Conservation (phyloP, 768 basidiomycete species). For the Amanita exitialis region DNA sequence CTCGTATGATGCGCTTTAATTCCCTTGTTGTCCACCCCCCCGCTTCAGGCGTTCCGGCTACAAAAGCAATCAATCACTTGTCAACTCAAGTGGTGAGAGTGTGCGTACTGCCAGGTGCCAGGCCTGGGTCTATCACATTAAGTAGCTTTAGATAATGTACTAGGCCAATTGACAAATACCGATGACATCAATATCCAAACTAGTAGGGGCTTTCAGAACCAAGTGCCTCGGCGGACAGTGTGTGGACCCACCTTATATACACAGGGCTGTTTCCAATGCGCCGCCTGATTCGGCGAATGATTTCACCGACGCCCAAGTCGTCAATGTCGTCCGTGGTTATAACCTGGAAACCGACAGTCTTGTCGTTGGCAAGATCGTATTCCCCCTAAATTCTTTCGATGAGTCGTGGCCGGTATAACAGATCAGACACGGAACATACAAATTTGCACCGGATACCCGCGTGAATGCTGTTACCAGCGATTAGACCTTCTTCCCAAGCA, state of each 20-base stretch:
- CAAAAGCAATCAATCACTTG: not conserved
- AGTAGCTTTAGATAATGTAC: too few relatives aligned
- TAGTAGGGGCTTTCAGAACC: not conserved
- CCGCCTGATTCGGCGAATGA: conserved; percentile 59
- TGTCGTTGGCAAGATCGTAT: conserved; percentile 58
- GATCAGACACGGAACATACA: conserved; percentile 11
- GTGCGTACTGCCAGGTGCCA: too few relatives aligned
- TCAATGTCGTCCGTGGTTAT: conserved; percentile 81
- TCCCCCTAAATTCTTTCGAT: conserved; percentile 30
- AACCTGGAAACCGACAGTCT: conserved; percentile 65
- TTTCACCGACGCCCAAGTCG: conserved; percentile 60
- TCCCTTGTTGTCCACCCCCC: conserved; percentile 83
- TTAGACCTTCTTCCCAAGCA: conserved; percentile 66
- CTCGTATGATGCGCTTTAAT: conserved; percentile 71
- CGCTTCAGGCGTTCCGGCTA: conserved; percentile 77
- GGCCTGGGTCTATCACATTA: too few relatives aligned
- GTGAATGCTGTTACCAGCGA: conserved; percentile 72
- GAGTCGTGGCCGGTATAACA: not conserved
- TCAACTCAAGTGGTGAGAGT: too few relatives aligned
- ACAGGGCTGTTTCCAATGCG: conserved; percentile 60
- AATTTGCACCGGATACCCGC: conserved; percentile 81
- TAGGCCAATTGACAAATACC: too few relatives aligned
- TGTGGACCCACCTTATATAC: not conserved
- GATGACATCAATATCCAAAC: too few relatives aligned
- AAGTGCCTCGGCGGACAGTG: not conserved